phyloP scores from a whole-genome alignment of 2,329 filamentous ascomycete genomes.

The Colletotrichum sp. region DNA sequence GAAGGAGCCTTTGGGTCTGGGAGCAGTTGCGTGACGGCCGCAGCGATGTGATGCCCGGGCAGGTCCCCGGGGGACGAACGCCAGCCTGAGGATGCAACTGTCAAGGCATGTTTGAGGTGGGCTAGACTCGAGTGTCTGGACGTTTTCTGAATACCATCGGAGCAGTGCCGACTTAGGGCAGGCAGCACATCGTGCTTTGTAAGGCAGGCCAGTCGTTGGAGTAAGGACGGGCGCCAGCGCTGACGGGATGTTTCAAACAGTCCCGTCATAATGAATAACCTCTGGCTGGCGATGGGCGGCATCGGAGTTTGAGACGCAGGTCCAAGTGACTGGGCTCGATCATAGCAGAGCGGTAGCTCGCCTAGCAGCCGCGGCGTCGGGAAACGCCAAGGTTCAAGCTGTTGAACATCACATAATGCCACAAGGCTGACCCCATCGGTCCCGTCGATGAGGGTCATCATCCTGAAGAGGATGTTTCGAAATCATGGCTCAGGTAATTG shows the following conservation, averaged over 20 bases:
- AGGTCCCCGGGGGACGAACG: background rate
- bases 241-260: background rate
- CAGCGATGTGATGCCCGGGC: background rate
- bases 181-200: background rate
- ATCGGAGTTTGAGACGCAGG: background rate
- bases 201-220: background rate
- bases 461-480: background rate
- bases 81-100: background rate
- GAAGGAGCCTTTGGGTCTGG: background rate
- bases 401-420: background rate
- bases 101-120: background rate
- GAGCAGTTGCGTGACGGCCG: background rate
- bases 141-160: background rate
- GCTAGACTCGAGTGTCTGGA: background rate
- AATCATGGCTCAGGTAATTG: background rate
- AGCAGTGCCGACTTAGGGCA: background rate
- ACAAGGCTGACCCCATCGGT: background rate
- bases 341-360: background rate
- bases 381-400: background rate
- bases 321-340: background rate
- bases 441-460: background rate
- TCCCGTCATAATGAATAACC: background rate
- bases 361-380: background rate
- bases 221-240: background rate
- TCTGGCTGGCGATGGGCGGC: background rate